Evolutionary conservation across 805 yeast species (phyloP).

Genomic region (Candida nemodendra): DNA sequence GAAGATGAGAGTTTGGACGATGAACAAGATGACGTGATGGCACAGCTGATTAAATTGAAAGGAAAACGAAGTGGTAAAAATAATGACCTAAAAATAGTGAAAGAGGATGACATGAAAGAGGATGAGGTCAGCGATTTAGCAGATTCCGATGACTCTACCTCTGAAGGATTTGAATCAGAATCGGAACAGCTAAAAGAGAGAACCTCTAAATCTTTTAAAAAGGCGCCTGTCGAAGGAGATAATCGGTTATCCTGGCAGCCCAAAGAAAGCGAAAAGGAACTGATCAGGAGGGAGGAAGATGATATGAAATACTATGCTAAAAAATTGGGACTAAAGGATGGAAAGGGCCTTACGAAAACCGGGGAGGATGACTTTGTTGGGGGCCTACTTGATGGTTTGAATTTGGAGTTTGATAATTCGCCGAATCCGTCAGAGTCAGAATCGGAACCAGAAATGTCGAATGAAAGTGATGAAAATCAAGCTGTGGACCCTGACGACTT

Average conservation of each 20-base stretch:
- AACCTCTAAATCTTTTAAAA: conserved; percentile 3
- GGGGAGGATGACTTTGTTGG: conserved; percentile 77
- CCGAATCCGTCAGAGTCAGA: conserved; percentile 15
- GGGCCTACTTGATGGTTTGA: conserved; percentile 79
- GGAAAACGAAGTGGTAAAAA: conserved; percentile 26
- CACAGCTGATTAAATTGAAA: conserved; percentile 22
- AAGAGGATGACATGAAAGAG: conserved; percentile 27
- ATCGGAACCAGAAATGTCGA: conserved; percentile 15
- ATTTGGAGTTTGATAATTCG: conserved; percentile 39
- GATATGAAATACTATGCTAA: conserved; percentile 83
- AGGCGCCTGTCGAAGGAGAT: conserved; percentile 10
- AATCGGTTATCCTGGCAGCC: too few relatives aligned
- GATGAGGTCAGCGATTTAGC: conserved; percentile 20
- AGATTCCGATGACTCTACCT: conserved; percentile 4
- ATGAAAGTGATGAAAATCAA: conserved; percentile 23
- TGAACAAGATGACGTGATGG: conserved; percentile 27
- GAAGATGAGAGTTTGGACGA: conserved; percentile 21
- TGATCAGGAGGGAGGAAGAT: conserved; percentile 61
- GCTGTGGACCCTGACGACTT: conserved; percentile 31
- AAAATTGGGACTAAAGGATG: conserved; percentile 66
- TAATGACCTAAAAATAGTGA: conserved; percentile 31
- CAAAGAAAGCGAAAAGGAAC: conserved; percentile 46
- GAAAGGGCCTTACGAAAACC: conserved; percentile 46
- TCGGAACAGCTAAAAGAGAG: conserved; percentile 31
- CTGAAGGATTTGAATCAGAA: conserved; percentile 4